Conservation (phyloP, 1,284 basidiomycete genomes). For the Sporisorium exsertum region DNA sequence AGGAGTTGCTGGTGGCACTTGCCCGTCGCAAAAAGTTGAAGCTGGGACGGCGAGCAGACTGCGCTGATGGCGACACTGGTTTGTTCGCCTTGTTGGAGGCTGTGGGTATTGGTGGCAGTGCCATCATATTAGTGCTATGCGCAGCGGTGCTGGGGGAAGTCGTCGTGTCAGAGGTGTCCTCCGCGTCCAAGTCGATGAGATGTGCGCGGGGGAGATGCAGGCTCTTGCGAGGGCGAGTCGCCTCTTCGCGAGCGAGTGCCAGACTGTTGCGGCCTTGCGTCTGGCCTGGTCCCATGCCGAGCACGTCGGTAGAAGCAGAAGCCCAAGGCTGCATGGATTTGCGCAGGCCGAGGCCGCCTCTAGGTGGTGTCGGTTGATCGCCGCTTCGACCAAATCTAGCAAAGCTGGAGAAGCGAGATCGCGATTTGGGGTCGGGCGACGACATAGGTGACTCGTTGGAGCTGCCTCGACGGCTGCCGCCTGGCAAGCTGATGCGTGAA, state of each 20-base stretch:
- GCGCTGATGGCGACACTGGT: slow-evolving; percentile 23
- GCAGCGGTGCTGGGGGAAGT: slow-evolving; percentile 6
- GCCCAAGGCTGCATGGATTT: slow-evolving; percentile 46
- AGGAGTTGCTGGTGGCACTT: slow-evolving; percentile 30
- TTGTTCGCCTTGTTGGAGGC: slow-evolving; percentile 18
- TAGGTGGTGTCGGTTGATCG: slow-evolving; percentile 6
- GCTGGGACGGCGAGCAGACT: slow-evolving; percentile 24
- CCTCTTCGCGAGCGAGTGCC: slow-evolving; percentile 32
- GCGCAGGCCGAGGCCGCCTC: slow-evolving; percentile 15
- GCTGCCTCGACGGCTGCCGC: slow-evolving; percentile 35
- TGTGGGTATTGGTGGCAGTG: slow-evolving; percentile 21
- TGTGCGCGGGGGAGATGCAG: slow-evolving; percentile 29
- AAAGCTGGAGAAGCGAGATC: slow-evolving; percentile 38
- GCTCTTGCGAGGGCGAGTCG: slow-evolving; percentile 38
- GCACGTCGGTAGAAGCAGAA: slow-evolving; percentile 45
- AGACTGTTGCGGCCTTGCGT: slow-evolving; percentile 31
- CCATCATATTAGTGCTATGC: background rate
- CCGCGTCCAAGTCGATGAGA: slow-evolving; percentile 23
- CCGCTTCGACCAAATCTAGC: slow-evolving; percentile 18
- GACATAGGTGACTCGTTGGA: slow-evolving; percentile 17
- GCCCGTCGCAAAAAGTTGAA: slow-evolving; percentile 42
- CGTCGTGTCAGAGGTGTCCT: slow-evolving; percentile 4
- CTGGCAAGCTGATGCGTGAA: slow-evolving; percentile 37
- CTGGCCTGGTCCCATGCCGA: slow-evolving; percentile 8
- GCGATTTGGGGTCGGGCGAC: slow-evolving; percentile 21